Evolutionary conservation across 2,329 filamentous ascomycete species (phyloP).

Genomic region (Diaporthe ilicicola): DNA sequence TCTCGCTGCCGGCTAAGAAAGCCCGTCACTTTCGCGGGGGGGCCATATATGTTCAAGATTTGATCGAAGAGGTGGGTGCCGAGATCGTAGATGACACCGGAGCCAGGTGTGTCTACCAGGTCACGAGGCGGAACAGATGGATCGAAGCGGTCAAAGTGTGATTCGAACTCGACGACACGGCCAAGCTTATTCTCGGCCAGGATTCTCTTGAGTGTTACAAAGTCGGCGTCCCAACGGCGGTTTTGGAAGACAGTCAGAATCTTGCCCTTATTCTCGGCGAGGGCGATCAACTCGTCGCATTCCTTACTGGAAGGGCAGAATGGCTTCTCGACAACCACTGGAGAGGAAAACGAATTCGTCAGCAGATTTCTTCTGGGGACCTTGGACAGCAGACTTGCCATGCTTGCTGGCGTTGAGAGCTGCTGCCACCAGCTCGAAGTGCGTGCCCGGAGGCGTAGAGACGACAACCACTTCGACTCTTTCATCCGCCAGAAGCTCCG

Average conservation of each 20-base stretch:
- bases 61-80: neutral
- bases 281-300: neutral
- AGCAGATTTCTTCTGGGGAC: neutral
- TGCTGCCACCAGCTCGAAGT: neutral
- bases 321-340: neutral
- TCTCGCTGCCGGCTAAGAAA: neutral
- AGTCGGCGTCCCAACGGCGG: neutral
- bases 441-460: neutral
- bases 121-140: neutral
- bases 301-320: neutral
- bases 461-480: neutral
- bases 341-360: neutral
- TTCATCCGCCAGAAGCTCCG: neutral
- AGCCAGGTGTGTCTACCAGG: neutral
- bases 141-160: neutral
- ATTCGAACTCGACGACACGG: neutral
- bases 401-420: neutral
- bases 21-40: neutral
- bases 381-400: neutral
- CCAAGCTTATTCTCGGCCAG: neutral
- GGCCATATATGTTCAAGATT: neutral
- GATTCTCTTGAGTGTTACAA: neutral
- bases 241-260: constrained; percentile 1
- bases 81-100: neutral
- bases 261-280: neutral